Evolutionary conservation across 2,329 filamentous ascomycete species (phyloP).

Genomic region (Ophiostoma sp.): DNA sequence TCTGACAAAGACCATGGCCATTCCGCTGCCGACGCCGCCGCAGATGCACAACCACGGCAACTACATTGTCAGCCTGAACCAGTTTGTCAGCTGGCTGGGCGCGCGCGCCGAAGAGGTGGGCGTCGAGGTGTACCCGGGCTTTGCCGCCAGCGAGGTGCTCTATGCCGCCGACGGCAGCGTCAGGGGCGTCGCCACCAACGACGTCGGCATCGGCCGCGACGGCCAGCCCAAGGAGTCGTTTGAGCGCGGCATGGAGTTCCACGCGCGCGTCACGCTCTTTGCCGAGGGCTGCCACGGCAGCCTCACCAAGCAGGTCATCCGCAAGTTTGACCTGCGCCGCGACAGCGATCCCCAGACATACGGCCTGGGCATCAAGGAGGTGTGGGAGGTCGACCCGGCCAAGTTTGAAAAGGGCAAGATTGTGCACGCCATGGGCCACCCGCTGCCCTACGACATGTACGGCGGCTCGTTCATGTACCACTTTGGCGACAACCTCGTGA

Average conservation of each 20-base stretch:
- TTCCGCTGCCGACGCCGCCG: slow-evolving; percentile 81
- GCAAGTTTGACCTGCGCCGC: slow-evolving; percentile 83
- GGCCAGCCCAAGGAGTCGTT: slow-evolving; percentile 86
- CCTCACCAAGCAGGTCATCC: slow-evolving; percentile 88
- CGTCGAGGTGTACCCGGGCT: slow-evolving; percentile 93
- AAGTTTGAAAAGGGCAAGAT: slow-evolving; percentile 87
- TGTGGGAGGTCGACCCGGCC: slow-evolving; percentile 91
- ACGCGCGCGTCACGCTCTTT: slow-evolving; percentile 84
- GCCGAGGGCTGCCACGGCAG: slow-evolving; percentile 95
- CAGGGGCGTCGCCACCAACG: slow-evolving; percentile 91
- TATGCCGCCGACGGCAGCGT: slow-evolving; percentile 85
- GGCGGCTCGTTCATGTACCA: slow-evolving; percentile 99
- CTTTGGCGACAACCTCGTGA: slow-evolving; percentile 95
- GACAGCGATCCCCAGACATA: slow-evolving; percentile 95
- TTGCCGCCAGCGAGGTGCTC: slow-evolving; percentile 87
- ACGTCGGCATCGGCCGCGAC: slow-evolving; percentile 75
- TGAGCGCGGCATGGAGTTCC: slow-evolving; percentile 97
- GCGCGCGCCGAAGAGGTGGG: slow-evolving; percentile 95
- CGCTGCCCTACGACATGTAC: slow-evolving; percentile 81
- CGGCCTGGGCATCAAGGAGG: slow-evolving; percentile 88
- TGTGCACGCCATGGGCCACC: slow-evolving; percentile 88
- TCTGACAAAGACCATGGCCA: slow-evolving; percentile 71
- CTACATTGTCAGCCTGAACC: slow-evolving; percentile 93
- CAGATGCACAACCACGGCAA: slow-evolving; percentile 99
- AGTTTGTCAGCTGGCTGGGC: slow-evolving; percentile 91